phyloP scores from a whole-genome alignment of 2,329 filamentous ascomycete species.

The Ceratocystis colombiana region DNA sequence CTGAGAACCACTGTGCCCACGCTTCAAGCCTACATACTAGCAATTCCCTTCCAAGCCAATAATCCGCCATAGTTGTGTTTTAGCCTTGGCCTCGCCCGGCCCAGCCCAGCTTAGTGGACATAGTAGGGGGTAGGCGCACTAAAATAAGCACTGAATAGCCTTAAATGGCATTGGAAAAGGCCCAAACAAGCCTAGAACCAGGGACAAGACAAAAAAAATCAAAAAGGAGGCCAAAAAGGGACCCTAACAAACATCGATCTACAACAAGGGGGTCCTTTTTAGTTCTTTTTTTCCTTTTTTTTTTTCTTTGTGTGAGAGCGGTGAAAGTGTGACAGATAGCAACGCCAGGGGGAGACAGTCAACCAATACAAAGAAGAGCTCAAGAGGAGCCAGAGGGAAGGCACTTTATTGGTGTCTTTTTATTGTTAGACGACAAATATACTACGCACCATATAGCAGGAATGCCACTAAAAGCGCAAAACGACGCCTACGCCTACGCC shows the following conservation, averaged over 20 bases:
- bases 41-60: too few species aligned
- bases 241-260: background rate
- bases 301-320: background rate
- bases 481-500: background rate
- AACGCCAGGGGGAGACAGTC: background rate
- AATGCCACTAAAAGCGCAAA: background rate
- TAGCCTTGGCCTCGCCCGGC: too few species aligned
- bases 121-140: too few species aligned
- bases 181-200: background rate
- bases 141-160: too few species aligned
- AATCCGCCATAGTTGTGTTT: too few species aligned
- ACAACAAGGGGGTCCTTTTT: background rate
- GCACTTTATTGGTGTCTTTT: background rate
- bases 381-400: background rate
- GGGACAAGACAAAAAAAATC: background rate
- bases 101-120: too few species aligned
- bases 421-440: background rate
- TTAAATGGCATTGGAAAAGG: too few species aligned
- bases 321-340: conserved; percentile 3
- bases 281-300: too few species aligned
- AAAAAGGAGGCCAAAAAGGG: conserved; percentile 3
- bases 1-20: too few species aligned
- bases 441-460: background rate
- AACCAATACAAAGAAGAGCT: background rate
- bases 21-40: too few species aligned